Evolutionary conservation across 768 basidiomycete species (phyloP), one percentile per base, ranked within the genome.

Genomic region (Floccularia luteovirens): DNA sequence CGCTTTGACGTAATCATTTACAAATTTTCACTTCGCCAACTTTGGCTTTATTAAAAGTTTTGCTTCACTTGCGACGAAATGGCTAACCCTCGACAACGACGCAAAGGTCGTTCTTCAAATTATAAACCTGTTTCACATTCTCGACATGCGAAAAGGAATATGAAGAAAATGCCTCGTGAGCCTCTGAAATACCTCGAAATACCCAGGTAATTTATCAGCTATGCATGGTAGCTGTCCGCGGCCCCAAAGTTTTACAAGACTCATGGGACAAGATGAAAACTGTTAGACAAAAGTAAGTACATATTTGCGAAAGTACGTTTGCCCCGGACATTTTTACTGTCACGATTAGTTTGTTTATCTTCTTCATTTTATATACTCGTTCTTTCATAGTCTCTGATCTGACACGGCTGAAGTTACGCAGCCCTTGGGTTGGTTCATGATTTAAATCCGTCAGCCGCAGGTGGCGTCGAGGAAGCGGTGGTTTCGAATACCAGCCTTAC

Each of bases 1-100:
- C 14, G 27, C 27, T 10, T 8, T 30, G 27, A 14, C 8, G 8
- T 30, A 30, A n/a, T n/a, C n/a, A n/a, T n/a, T 30, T 8, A 10
- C 27, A 30, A 30, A 30, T 30, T 30, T 30, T 30, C n/a, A n/a
- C n/a, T 30, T 31, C 20, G 31, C 28, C 12, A 23, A 33, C 6
- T 34, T 34, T 34, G 19, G 20, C 22, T 7, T 8, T 6, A 34
- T 17, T 34, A 11, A 5, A 39, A n/a, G 23, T 27, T 13, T 17
- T 13, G 27, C 5, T 11, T 13, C 36, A 39, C 11, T 11, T 20
- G n/a, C 17, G 10, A 31, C 30, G 16, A n/a, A 19, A 96, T 98
- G 93, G 90, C 82, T 41, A 97, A 96, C 59, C 93, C 93, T 48
- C 79, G 93, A 41, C 94, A 98, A 62, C 75, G 92, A 45, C 76